Evolutionary conservation across 2,329 filamentous ascomycete genomes (phyloP).

Genomic region (Verticillium alfalfae): DNA sequence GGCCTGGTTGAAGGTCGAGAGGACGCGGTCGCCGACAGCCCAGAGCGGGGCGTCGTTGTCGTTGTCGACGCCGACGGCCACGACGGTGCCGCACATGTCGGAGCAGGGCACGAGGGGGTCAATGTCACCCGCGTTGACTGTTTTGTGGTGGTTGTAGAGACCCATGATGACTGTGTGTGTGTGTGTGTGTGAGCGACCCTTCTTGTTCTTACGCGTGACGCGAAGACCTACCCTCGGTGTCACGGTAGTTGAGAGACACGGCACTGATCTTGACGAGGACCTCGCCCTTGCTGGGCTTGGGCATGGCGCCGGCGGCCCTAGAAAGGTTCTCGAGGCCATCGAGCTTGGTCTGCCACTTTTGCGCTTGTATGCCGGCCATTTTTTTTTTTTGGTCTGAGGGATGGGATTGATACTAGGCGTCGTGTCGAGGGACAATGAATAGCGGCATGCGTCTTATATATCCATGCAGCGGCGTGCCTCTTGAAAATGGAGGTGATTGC

Average conservation of each 20-base stretch:
- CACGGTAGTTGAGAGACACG: slow-evolving; percentile 44
- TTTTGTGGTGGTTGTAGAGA: slow-evolving; percentile 60
- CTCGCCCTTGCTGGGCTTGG: slow-evolving; percentile 42
- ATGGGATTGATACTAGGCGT: too few species aligned
- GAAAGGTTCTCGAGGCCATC: slow-evolving; percentile 50
- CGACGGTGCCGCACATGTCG: slow-evolving; percentile 63
- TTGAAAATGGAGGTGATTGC: background rate
- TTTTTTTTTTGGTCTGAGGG: background rate
- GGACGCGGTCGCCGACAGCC: slow-evolving; percentile 58
- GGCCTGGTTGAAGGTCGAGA: slow-evolving; percentile 57
- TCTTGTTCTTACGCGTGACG: background rate
- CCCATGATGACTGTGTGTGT: slow-evolving; percentile 52
- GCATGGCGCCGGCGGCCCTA: slow-evolving; percentile 36
- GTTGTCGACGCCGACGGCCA: slow-evolving; percentile 33
- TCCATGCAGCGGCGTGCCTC: background rate
- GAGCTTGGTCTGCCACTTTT: slow-evolving; percentile 51
- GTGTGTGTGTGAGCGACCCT: background rate
- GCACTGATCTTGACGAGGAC: slow-evolving; percentile 41
- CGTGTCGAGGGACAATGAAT: too few species aligned
- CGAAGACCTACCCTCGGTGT: slow-evolving; percentile 35
- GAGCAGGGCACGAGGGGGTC: slow-evolving; percentile 56
- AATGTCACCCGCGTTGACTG: slow-evolving; percentile 29
- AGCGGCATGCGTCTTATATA: background rate
- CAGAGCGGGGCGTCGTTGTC: slow-evolving; percentile 21
- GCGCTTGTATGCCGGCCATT: slow-evolving; percentile 3